phyloP scores from a whole-genome alignment of 306 rosid genomes.

The Sicyos baderoa region DNA sequence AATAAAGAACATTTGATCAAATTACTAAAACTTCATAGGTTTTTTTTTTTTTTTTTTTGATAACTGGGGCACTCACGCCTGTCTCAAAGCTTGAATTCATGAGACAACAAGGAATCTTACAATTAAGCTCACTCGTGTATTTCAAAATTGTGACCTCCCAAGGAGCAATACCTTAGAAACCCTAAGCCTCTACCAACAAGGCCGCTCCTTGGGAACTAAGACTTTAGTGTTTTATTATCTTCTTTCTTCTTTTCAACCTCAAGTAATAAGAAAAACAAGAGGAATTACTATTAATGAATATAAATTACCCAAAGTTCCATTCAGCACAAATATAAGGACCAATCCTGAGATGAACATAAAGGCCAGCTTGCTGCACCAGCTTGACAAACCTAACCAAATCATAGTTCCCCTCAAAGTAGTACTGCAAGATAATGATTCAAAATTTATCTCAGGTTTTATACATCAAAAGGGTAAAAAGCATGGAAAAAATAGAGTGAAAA shows the following conservation, averaged over 20 bases:
- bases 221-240: no score
- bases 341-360: constrained; percentile 79
- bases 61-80: no score
- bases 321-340: constrained; percentile 99
- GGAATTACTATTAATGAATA: background rate
- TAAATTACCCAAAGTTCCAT: constrained; percentile 89
- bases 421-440: constrained; percentile 37
- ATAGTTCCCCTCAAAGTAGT: constrained; percentile 83
- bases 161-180: no score
- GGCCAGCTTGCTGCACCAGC: constrained; percentile 93
- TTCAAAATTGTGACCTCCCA: no score
- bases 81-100: no score
- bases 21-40: background rate
- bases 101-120: no score
- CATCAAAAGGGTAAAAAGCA: constrained; percentile 12
- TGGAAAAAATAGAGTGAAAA: constrained; percentile 14
- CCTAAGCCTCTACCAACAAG: no score
- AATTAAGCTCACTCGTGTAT: no score
- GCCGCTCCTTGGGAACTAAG: no score
- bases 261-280: constrained; percentile 8
- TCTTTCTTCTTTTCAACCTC: background rate
- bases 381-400: constrained; percentile 82
- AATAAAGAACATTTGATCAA: constrained; percentile 14
- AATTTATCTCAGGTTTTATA: background rate
- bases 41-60: no score